A percentile compares a stretch with the other conserved stretches of the same genome.
phyloP scores from a whole-genome alignment of 495 filamentous ascomycete genomes.

The Copromyces sp. region DNA sequence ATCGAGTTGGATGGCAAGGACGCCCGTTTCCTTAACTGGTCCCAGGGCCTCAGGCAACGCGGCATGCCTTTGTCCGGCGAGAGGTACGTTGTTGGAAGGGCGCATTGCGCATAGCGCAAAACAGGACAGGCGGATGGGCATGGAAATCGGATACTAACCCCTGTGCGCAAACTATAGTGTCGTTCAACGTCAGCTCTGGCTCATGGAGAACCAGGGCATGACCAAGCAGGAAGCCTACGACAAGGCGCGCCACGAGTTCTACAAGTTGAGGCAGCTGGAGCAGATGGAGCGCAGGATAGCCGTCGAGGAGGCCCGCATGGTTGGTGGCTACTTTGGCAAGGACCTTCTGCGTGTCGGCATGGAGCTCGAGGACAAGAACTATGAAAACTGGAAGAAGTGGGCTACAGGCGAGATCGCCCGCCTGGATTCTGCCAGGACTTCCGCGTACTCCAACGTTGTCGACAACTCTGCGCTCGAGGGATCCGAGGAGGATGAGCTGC shows the following conservation, averaged over 20 bases:
- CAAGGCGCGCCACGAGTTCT: conserved; percentile 81
- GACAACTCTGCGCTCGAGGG: conserved; percentile 6
- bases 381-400: conserved; percentile 75
- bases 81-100: conserved; percentile 42
- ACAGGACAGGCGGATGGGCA: background rate
- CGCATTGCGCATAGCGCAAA: background rate
- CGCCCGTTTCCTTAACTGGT: conserved; percentile 64
- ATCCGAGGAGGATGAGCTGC: conserved; percentile 6
- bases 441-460: conserved; percentile 31
- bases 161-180: conserved; percentile 50
- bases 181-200: conserved; percentile 80
- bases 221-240: conserved; percentile 69
- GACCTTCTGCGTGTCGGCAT: conserved; percentile 63
- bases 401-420: conserved; percentile 42
- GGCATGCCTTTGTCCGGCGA: conserved; percentile 76
- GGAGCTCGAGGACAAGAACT: conserved; percentile 67
- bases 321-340: conserved; percentile 80
- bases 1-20: conserved; percentile 83
- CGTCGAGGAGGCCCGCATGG: conserved; percentile 74
- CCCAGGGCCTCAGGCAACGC: conserved; percentile 59
- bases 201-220: conserved; percentile 57
- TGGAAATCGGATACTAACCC: background rate
- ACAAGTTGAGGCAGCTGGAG: conserved; percentile 65
- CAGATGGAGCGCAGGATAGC: conserved; percentile 79
- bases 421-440: conserved; percentile 34